These are phyloP conservation scores for Luzula sylvatica DNA, from an alignment of 176 grass and related monocot genomes.

Conservation along the genomic window DNA sequence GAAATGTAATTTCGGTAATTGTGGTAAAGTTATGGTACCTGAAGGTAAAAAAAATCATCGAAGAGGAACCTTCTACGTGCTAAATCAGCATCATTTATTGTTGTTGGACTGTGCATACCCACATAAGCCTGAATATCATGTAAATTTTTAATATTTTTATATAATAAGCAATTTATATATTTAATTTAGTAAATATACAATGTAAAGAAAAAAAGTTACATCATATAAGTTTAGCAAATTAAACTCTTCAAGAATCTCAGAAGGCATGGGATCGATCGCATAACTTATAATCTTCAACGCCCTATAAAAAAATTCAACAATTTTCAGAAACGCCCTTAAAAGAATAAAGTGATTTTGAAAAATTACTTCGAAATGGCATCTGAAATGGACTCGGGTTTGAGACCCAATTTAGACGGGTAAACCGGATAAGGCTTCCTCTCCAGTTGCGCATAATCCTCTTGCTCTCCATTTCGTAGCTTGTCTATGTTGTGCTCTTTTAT, in stretches of 20 bases:
- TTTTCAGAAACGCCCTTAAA: not conserved
- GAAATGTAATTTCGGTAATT: not conserved
- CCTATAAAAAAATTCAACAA: slow-evolving; percentile 28
- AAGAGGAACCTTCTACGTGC: slow-evolving; percentile 92
- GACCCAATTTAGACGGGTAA: slow-evolving; percentile 77
- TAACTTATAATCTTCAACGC: slow-evolving; percentile 63
- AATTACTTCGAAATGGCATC: slow-evolving; percentile 68
- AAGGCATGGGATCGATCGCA: slow-evolving; percentile 78
- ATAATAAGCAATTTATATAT: not conserved
- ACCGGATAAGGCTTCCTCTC: slow-evolving; percentile 75
- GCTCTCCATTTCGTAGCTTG: slow-evolving; percentile 43
- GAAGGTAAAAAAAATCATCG: slow-evolving; percentile 98
- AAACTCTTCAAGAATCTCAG: slow-evolving; percentile 70
- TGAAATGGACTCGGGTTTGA: slow-evolving; percentile 43
- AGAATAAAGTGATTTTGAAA: not conserved
- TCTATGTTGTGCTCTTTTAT: slow-evolving; percentile 68
- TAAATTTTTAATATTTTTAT: not conserved
- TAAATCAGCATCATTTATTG: slow-evolving; percentile 79
- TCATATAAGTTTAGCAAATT: slow-evolving; percentile 73
- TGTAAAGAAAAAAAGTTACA: slow-evolving; percentile 33
- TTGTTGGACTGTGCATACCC: slow-evolving; percentile 72
- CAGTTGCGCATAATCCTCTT: slow-evolving; percentile 29
- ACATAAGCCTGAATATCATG: slow-evolving; percentile 64
- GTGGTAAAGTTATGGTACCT: slow-evolving; percentile 40
- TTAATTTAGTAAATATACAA: too few species aligned